Evolutionary conservation across 2,329 filamentous ascomycete species (phyloP), one percentile per base, ranked within the genome.

Genomic region (Phoma sp.): DNA sequence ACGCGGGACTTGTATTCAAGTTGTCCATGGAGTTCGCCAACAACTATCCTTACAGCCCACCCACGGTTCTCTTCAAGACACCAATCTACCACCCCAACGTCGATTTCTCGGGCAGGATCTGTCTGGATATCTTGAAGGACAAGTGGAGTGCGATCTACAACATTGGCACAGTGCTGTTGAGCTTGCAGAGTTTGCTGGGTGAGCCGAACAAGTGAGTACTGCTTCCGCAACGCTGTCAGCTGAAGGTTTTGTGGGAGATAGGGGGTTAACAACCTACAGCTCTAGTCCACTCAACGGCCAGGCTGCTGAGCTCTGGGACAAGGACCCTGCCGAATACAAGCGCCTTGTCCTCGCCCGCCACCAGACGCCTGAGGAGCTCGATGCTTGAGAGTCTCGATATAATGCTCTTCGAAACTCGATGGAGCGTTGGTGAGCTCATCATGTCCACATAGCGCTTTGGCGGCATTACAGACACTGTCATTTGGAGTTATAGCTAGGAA

Each of bases 71-170:
- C 55, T 99, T 97, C 87, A 96, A 93, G 81, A 99, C 96, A 6
- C 95, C 95, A 30, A 97, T 99, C 78, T 99, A 98, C 82, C 95
- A 99, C 77, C 95, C 95, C 47, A 99, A 99, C 69, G 91, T 99
- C 66, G 95, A 99, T 79, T 97, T 99, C 80, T 93, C 90, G 3
- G 95, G 95, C 33, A 86, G 95, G 51, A 99, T 99, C 77, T 99
- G 95, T 76, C 83, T 99, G 57, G 96, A 99, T 72, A 99, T 99
- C 65, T 83, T 99, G 62, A 98, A 97, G 83, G 95, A 98, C 77
- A 97, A 97, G 81, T 99, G 95, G 95, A 96, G 92, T 55, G 92
- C 95, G 15, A 93, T 96, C 36, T 96, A 97, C 83, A 98, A 98
- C 72, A 92, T 96, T 58, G 91, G 96, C 76, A 96, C 90, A 39